Percentiles rank a stretch among this genome's conserved stretches.
phyloP scores from a whole-genome alignment of 495 filamentous ascomycete species.

The Thozetella sp. region DNA sequence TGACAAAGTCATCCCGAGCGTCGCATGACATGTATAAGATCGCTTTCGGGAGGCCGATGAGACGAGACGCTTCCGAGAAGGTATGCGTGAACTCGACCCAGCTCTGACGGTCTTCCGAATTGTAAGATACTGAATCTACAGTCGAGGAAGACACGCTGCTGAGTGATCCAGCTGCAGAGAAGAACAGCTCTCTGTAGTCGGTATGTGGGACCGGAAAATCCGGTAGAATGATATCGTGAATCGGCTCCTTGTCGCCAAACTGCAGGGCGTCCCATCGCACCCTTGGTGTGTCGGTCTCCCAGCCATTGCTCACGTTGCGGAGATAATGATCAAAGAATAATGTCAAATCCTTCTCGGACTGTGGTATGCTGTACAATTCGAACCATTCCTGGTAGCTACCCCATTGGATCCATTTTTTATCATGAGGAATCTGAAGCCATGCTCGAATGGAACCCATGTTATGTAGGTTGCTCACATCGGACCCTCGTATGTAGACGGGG shows the following conservation, averaged over 20 bases:
- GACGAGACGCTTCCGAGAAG: neutral
- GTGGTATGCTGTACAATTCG: neutral
- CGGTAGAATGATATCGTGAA: neutral
- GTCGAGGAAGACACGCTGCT: neutral
- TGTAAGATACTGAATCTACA: too few relatives aligned
- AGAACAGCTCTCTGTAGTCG: neutral
- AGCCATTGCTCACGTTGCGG: neutral
- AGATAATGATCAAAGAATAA: neutral
- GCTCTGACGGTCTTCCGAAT: neutral
- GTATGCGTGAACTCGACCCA: neutral
- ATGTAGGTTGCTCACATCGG: neutral
- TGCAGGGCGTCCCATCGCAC: neutral
- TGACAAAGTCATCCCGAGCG: neutral
- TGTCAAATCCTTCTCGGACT: neutral
- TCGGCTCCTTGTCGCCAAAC: neutral
- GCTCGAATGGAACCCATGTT: neutral
- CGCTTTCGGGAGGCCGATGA: neutral
- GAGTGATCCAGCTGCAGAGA: neutral
- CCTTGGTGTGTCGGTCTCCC: neutral
- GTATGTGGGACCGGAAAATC: neutral
- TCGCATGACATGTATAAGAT: neutral
- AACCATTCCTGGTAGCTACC: neutral
- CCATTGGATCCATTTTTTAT: neutral
- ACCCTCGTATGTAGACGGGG: neutral
- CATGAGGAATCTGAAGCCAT: neutral